phyloP scores from a whole-genome alignment of 345 rosid genomes.

The Citrus australasica region DNA sequence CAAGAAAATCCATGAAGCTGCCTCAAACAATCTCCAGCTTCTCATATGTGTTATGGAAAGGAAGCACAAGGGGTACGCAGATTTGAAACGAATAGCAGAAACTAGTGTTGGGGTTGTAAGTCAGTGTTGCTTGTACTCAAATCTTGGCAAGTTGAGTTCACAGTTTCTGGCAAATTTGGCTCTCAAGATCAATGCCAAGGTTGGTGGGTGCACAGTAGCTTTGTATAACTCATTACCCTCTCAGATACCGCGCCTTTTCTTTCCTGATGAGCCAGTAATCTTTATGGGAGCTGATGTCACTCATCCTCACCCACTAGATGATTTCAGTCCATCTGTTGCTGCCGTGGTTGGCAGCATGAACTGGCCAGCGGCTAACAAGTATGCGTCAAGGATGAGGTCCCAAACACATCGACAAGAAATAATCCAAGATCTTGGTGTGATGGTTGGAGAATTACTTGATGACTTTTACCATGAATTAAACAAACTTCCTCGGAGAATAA shows the following conservation, averaged over 20 bases:
- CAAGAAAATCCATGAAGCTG: conserved; percentile 62
- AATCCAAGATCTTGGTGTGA: conserved; percentile 75
- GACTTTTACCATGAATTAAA: conserved; percentile 62
- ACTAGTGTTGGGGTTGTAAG: conserved; percentile 81
- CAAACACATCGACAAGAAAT: conserved; percentile 95
- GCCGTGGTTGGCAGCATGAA: conserved; percentile 99
- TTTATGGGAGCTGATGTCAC: conserved; percentile 99
- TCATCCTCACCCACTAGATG: conserved; percentile 95
- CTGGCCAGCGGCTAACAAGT: conserved; percentile 97
- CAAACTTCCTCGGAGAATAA: conserved; percentile 73
- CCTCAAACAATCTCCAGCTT: conserved; percentile 70
- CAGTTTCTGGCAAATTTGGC: conserved; percentile 91
- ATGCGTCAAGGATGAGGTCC: conserved; percentile 87
- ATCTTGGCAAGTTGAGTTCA: conserved; percentile 74
- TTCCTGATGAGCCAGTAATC: conserved; percentile 72
- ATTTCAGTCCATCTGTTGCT: conserved; percentile 89
- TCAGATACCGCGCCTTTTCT: conserved; percentile 77
- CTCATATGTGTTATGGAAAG: conserved; percentile 90
- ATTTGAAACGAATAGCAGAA: conserved; percentile 88
- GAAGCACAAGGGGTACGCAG: conserved; percentile 90
- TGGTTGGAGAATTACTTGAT: conserved; percentile 81
- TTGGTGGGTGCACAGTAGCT: conserved; percentile 89
- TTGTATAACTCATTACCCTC: conserved; percentile 73
- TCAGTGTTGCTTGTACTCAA: conserved; percentile 87
- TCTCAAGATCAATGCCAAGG: conserved; percentile 93